Conservation (phyloP, 1,284 basidiomycete species). For the Pascua sp. region DNA sequence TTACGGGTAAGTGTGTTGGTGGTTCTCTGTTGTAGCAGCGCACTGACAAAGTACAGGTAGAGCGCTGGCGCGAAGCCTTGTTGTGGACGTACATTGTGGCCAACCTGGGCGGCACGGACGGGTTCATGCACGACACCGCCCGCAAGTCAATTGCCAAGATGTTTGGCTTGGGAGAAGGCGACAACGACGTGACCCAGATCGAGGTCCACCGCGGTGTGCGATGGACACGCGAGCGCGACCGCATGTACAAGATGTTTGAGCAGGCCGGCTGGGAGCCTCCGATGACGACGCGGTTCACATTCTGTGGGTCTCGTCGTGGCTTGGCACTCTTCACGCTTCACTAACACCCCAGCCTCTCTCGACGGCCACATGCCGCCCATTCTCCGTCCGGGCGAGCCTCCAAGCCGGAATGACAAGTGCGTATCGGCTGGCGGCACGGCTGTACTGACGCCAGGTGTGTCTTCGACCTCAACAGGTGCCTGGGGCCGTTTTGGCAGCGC, state of each 20-base stretch:
- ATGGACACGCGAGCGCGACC: conserved; percentile 32
- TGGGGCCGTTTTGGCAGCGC: conserved; percentile 44
- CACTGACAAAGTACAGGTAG: conserved; percentile 24
- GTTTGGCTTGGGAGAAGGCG: conserved; percentile 26
- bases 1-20: conserved; percentile 23
- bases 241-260: conserved; percentile 28
- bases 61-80: conserved; percentile 47
- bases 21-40: too few relatives aligned
- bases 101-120: conserved; percentile 30
- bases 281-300: conserved; percentile 36
- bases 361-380: conserved; percentile 44
- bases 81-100: conserved; percentile 46
- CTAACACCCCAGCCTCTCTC: conserved; percentile 27
- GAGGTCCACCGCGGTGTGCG: conserved; percentile 39
- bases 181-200: conserved; percentile 36
- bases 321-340: not conserved
- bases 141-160: conserved; percentile 31
- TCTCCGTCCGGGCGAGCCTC: conserved; percentile 15
- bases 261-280: conserved; percentile 40
- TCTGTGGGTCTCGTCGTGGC: conserved; percentile 22
- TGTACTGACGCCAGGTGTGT: conserved; percentile 23
- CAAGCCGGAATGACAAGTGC: conserved; percentile 19
- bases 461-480: conserved; percentile 45
- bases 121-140: conserved; percentile 29
- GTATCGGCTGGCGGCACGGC: not conserved